These are phyloP conservation scores for Rutidosis leptorrhynchoides DNA, from an alignment of 129 eudicot species.

Conservation along the genomic window DNA sequence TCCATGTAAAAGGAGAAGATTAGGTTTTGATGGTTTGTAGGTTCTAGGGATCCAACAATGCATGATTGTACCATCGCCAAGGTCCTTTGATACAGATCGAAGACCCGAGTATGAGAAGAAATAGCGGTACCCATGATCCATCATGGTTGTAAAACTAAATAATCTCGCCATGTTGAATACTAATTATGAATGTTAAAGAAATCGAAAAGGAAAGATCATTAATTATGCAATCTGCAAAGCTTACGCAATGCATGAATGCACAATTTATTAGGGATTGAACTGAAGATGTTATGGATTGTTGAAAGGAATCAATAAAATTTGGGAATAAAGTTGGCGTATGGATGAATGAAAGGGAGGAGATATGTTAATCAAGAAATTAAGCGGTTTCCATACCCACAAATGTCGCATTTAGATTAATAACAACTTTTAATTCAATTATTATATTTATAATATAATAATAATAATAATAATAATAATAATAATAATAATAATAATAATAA, in stretches of 20 bases:
- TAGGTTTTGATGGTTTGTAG: constrained; percentile 43
- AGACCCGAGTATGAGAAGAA: not conserved
- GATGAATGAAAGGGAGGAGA: not conserved
- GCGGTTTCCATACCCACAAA: not conserved
- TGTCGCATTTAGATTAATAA: not conserved
- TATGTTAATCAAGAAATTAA: not conserved
- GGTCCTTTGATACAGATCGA: constrained; percentile 43
- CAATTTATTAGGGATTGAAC: not conserved
- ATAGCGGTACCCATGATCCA: not conserved
- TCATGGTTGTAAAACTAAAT: not conserved
- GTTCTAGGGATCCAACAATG: constrained; percentile 76
- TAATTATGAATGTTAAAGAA: too few relatives aligned
- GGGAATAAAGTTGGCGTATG: not conserved
- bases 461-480: too few relatives aligned
- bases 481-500: too few relatives aligned
- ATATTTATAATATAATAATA: too few relatives aligned
- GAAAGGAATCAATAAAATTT: not conserved
- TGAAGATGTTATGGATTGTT: not conserved
- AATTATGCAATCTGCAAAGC: not conserved
- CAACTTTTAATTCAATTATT: too few relatives aligned
- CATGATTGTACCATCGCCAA: constrained; percentile 57
- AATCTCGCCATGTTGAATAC: not conserved
- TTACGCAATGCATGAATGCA: not conserved
- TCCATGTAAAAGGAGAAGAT: constrained; percentile 67
- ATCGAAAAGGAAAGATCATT: not conserved